Evolutionary conservation across 352 stramenopile species (phyloP), one percentile per base, ranked within the genome.

Genomic region (Pythium angustatum): DNA sequence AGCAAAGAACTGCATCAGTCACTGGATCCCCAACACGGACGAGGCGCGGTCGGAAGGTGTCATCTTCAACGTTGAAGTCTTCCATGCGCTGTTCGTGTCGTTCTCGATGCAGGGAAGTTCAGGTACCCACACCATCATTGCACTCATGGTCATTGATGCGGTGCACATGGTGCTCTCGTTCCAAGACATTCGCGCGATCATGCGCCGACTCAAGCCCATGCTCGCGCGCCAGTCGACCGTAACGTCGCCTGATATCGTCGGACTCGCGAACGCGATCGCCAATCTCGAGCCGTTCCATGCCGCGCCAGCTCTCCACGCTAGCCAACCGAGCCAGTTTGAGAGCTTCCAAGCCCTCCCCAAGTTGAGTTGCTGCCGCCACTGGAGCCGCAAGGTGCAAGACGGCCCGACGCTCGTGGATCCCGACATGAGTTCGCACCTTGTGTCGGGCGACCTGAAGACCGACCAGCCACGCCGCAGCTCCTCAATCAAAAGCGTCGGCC

Each of bases 1-100:
- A 0, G 62, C 60, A 24, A 81, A 85, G 53, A 74, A 74, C 47
- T 45, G 65, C 30, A 73, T 84, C 28, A 73, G 66, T 43, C 33
- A 56, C 30, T 22, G 50, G 58, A 44, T 68, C 19, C 2, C 5
- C 5, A 52, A 53, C 24, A 64, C 24, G 5, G 58, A 76, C 28
- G 73, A 73, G n/a, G 45, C 49, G 4, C 78, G 64, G 14, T 67
- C 72, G 19, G 70, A 70, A 19, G 19, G 34, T 0, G 55, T 73
- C 0, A 59, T 73, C 52, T 59, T 59, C 52, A 59, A 59, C 36
- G 52, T 59, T 14, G 52, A 59, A 26, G 52, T 59, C 22, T 68
- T 68, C 41, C 63, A 68, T 17, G 45, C 65, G 6, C 30, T 73
- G 1, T 73, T 66, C 43, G 41, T 73, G 9, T 50, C 66, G 0